Conservation (phyloP, 73 alveolate genomes). For the Tetrahymena elliotti region DNA sequence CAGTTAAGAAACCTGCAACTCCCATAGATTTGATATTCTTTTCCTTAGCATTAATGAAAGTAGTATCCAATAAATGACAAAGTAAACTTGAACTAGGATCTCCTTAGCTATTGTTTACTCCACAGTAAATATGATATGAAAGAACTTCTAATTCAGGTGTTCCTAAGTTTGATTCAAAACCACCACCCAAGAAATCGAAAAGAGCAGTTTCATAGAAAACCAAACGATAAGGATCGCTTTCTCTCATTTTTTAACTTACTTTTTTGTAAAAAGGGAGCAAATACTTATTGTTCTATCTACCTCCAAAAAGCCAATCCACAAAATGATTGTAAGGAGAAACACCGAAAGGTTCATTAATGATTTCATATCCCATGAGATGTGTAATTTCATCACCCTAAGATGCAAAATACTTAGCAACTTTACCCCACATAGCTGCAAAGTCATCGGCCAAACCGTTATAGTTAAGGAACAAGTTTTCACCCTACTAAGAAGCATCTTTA, state of each 20-base stretch:
- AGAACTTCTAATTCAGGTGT: conserved; percentile 10
- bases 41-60: conserved; percentile 44
- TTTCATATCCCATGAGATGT: conserved; percentile 78
- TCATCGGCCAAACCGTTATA: conserved; percentile 69
- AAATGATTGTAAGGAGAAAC: conserved; percentile 58
- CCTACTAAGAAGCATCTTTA: conserved; percentile 60
- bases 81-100: conserved; percentile 3
- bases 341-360: conserved; percentile 83
- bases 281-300: conserved; percentile 51
- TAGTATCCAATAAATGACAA: conserved; percentile 34
- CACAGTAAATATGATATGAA: conserved; percentile 36
- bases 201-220: conserved; percentile 71
- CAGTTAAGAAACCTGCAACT: conserved; percentile 56
- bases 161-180: conserved; percentile 48
- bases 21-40: conserved; percentile 47
- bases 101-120: conserved; percentile 12
- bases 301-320: conserved; percentile 51
- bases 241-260: conserved; percentile 54
- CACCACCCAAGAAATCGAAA: conserved; percentile 29
- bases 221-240: conserved; percentile 53
- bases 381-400: conserved; percentile 18
- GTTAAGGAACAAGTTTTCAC: conserved; percentile 67
- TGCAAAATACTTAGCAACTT: conserved; percentile 61
- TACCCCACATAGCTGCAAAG: conserved; percentile 78
- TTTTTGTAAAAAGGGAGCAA: conserved; percentile 66